Evolutionary conservation across 1,284 basidiomycete species (phyloP), one percentile per base, ranked within the genome.

Genomic region (Microbotryum silenes-acaulis): DNA sequence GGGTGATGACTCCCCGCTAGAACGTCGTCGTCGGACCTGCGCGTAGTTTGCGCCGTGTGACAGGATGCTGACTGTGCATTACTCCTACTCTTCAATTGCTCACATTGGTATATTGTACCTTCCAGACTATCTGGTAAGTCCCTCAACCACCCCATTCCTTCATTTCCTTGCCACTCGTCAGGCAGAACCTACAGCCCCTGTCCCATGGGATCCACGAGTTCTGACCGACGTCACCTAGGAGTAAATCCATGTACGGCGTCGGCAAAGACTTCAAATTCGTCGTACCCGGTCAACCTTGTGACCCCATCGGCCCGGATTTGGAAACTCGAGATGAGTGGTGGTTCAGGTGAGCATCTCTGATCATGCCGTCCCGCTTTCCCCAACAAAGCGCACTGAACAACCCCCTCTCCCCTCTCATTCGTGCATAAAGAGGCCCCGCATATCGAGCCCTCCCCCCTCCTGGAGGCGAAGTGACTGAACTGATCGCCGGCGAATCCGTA

Each of bases 401-500:
- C 54, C 59, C 61, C 59, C 16, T 6, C 7, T 1, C 4, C 6
- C 4, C 16, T 18, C 21, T 37, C 29, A 6, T 7, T 42, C 37
- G 10, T 18, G 16, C 18, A 57, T 51, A 23, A 23, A 58, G 66
- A 5, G 67, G 67, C 16, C 67, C 64, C 6, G 53, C 10, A 4
- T 58, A 46, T 21, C 59, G 65, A 10, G 44, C 54, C 2, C 47
- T 61, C 2, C 51, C 61, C n/a, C 62, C 67, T 1, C 12, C 29
- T 4, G 9, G 29, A 27, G 54, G 57, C 6, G 62, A 51, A 20
- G 56, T 64, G 1, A 60, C 59, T 18, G 25, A 56, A 14, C 57
- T 69, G 2, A 65, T 63, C 6, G 67, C 67, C 3, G 67, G 67
- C 16, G 63, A 63, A 0, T 52, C 51, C 8, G 18, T 69, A 16